Base-by-base conservation (phyloP, 1,284 basidiomycete genomes). In the Ganoderma lucidum region DNA sequence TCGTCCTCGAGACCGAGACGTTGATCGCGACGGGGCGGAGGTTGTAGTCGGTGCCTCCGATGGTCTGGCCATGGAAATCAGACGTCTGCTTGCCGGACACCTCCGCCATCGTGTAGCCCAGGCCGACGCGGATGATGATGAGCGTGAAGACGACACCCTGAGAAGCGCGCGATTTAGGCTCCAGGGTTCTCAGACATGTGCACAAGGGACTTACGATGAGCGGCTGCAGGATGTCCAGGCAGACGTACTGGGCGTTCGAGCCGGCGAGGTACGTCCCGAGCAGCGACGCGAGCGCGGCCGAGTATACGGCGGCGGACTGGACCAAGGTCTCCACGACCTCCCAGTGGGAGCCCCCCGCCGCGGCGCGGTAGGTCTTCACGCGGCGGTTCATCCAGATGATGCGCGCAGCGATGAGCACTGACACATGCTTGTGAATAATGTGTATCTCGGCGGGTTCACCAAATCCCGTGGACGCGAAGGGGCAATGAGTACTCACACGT, bases 381-480 rank as follows among this genome's bases (percentile, higher is more conserved):
- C 69, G 66, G 10, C 65, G 72, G 53, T 71, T 71, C 58, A 63
- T 59, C 68, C 67, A 71, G 44, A 73, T 62, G 63, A 73, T 71
- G 23, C 70, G 70, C 28, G 63, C 72, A 41, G 72, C 68, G 42
- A 73, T 73, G 58, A 73, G 72, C 15, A 71, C 72, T 73, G 55
- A n/a, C n/a, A 44, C 53, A 17, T 23, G n/a, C 17, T 19, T 14
- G 59, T 68, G 10, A 68, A 59, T n/a, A 41, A 35, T 9, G 17
- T 14, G 56, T 4, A 12, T 35, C 17, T 23, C 30, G 10, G 9
- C 48, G n/a, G n/a, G n/a, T 51, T 51, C 23, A 12, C 28, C n/a
- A 15, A 37, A 32, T 23, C 32, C 32, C 19, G 32, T 23, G 23
- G 23, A 1, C 23, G 23, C 23, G 28, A 53, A n/a, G 23, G 4